Conservation (phyloP, 768 basidiomycete genomes). For the Auriscalpium orientale region DNA sequence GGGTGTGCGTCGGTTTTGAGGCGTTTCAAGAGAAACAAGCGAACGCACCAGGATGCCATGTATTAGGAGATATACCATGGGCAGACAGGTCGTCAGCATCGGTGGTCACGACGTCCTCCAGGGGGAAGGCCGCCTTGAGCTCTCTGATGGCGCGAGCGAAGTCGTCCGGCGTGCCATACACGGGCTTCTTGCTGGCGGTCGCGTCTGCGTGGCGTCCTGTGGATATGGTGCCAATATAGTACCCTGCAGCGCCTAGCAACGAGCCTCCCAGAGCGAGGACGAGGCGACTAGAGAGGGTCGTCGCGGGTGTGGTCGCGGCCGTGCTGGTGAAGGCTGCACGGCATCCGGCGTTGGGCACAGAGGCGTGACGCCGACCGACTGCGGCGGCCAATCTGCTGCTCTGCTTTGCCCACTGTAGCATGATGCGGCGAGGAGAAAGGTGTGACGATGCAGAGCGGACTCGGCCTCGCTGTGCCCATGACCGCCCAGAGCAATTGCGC, state of each 20-base stretch:
- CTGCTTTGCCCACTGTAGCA: no score
- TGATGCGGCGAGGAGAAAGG: no score
- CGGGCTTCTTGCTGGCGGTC: not conserved
- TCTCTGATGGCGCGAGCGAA: slow-evolving; percentile 22
- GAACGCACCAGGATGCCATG: slow-evolving; percentile 16
- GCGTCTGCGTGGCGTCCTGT: not conserved
- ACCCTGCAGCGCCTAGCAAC: slow-evolving; percentile 5
- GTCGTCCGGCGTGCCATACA: slow-evolving; percentile 21
- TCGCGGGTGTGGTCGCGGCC: no score
- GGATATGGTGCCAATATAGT: slow-evolving; percentile 2
- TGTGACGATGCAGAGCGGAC: no score
- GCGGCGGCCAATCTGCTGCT: no score
- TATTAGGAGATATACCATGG: slow-evolving; percentile 21
- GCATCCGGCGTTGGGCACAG: no score
- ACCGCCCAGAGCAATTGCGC: no score
- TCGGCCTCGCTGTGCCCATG: no score
- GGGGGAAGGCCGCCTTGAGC: slow-evolving; percentile 8
- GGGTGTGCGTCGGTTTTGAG: not conserved
- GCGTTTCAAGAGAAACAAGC: not conserved
- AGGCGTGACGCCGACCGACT: no score
- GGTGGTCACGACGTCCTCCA: slow-evolving; percentile 11
- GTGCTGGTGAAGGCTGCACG: no score
- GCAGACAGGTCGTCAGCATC: slow-evolving; percentile 14
- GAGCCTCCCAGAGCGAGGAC: slow-evolving; percentile 1
- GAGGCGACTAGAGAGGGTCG: not conserved